A percentile compares a stretch with the other conserved stretches of the same genome.
These are phyloP conservation scores for Aspergillus aculeatinus DNA, from an alignment of 2,329 filamentous ascomycete species.

Conservation along the genomic window DNA sequence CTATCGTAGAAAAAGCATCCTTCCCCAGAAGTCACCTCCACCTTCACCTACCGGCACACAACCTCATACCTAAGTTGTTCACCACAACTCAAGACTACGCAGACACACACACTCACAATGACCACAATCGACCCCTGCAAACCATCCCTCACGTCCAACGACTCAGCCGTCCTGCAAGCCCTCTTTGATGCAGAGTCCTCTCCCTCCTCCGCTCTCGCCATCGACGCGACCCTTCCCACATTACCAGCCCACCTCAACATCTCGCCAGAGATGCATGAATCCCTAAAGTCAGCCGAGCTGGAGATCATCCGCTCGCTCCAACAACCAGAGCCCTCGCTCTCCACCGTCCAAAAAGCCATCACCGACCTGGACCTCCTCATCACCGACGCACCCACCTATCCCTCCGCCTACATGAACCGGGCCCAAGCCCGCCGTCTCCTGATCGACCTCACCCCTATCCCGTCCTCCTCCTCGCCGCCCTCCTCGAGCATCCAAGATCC, in stretches of 20 bases:
- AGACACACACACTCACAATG: constrained; percentile 1
- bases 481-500: neutral
- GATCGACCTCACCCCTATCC: constrained; percentile 21
- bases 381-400: constrained; percentile 47
- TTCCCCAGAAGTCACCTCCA: neutral
- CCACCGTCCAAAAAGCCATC: constrained; percentile 34
- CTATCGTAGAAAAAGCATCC: neutral
- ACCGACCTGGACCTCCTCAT: constrained; percentile 46
- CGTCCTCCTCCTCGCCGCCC: neutral
- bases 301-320: constrained; percentile 43
- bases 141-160: constrained; percentile 41
- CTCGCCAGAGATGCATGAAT: constrained; percentile 33
- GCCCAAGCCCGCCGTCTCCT: constrained; percentile 51
- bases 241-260: constrained; percentile 42
- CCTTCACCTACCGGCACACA: neutral
- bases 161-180: constrained; percentile 47
- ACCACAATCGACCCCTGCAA: constrained; percentile 23
- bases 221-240: constrained; percentile 40
- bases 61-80: neutral
- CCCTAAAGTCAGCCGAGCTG: constrained; percentile 41
- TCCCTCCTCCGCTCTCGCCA: constrained; percentile 37
- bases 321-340: constrained; percentile 17
- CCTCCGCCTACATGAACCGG: constrained; percentile 56
- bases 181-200: constrained; percentile 49
- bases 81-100: neutral